These are phyloP conservation scores for Zopfia rhizophila DNA, from an alignment of 2,329 filamentous ascomycete genomes.

Conservation along the genomic window DNA sequence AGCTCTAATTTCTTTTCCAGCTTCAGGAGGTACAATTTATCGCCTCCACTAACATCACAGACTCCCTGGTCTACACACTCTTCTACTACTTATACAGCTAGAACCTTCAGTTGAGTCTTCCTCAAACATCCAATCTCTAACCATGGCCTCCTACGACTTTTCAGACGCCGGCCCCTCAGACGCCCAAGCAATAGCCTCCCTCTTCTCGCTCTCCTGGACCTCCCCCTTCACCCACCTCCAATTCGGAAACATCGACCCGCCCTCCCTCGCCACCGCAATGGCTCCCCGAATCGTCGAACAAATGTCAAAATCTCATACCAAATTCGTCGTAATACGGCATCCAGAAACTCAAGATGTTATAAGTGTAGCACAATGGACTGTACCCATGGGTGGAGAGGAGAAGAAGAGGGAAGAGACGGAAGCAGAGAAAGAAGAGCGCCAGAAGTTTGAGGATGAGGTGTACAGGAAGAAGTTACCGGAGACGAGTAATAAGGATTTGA, in stretches of 20 bases:
- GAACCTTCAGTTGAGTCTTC: too few relatives aligned
- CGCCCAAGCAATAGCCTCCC: constrained; percentile 30
- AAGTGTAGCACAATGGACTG: constrained; percentile 41
- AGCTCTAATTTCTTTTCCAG: too few relatives aligned
- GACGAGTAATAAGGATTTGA: constrained; percentile 35
- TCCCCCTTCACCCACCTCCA: constrained; percentile 39
- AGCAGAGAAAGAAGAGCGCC: constrained; percentile 32
- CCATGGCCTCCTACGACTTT: constrained; percentile 17
- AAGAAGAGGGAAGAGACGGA: constrained; percentile 15
- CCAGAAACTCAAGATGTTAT: constrained; percentile 17
- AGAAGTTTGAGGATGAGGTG: constrained; percentile 34
- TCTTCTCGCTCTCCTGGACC: constrained; percentile 39
- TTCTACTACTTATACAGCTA: too few relatives aligned
- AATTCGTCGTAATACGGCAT: constrained; percentile 29
- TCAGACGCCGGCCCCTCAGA: constrained; percentile 25
- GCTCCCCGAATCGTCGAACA: constrained; percentile 32
- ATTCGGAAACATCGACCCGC: constrained; percentile 35
- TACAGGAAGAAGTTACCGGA: constrained; percentile 32
- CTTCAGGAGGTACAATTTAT: too few relatives aligned
- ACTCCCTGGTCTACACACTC: too few relatives aligned
- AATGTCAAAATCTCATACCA: constrained; percentile 18
- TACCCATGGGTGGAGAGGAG: constrained; percentile 13
- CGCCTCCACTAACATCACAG: too few relatives aligned
- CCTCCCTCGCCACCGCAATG: constrained; percentile 28
- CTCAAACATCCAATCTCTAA: too few relatives aligned